These are phyloP conservation scores for Yamadazyma olivae DNA, from an alignment of 805 yeast species.

Conservation along the genomic window DNA sequence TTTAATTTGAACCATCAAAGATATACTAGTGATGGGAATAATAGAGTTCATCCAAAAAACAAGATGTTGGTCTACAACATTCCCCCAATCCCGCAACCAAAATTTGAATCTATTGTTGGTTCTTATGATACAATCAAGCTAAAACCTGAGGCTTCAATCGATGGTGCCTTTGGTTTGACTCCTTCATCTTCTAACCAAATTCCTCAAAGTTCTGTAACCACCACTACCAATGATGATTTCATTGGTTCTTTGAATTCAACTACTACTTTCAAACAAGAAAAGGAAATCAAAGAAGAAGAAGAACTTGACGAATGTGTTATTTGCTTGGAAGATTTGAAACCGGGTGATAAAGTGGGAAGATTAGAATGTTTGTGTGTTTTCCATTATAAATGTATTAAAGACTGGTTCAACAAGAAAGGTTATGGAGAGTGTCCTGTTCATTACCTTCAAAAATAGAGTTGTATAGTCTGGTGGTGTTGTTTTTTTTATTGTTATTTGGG, in stretches of 20 bases:
- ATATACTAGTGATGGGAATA: conserved; percentile 9
- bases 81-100: conserved; percentile 44
- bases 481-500: not conserved
- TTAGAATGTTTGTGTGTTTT: conserved; percentile 92
- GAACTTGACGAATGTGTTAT: conserved; percentile 81
- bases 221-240: not conserved
- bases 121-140: conserved; percentile 18
- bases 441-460: conserved; percentile 10
- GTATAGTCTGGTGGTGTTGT: too few species aligned
- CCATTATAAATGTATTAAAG: conserved; percentile 86
- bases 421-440: conserved; percentile 88
- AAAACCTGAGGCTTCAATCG: not conserved
- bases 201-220: not conserved
- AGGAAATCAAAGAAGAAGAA: conserved; percentile 10
- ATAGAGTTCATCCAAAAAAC: conserved; percentile 45
- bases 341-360: conserved; percentile 88
- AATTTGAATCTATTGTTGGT: conserved; percentile 28
- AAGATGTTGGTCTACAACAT: conserved; percentile 81
- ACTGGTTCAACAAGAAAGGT: conserved; percentile 87
- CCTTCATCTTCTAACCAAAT: not conserved
- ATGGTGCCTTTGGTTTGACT: not conserved
- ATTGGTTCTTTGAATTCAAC: conserved; percentile 21
- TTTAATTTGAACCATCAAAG: conserved; percentile 60
- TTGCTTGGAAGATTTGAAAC: conserved; percentile 82
- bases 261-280: conserved; percentile 13